Base-by-base conservation (phyloP, 768 basidiomycete genomes). In the Russula earlei region DNA sequence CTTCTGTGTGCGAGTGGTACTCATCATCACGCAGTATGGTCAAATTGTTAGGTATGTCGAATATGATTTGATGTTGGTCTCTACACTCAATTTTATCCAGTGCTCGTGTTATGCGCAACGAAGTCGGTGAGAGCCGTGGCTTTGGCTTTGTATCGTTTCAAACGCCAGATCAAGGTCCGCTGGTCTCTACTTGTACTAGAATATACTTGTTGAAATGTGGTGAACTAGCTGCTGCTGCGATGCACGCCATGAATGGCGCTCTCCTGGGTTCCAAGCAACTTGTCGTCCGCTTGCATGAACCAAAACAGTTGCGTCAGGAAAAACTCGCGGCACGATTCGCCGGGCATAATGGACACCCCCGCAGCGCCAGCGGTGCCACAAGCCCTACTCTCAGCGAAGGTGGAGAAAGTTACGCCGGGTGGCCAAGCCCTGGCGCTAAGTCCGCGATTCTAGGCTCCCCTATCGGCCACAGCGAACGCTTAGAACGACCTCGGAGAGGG, bases 91-190 rank as follows among this genome's bases (percentile, higher is more conserved):
- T 47, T 33, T 5, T 42, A 34, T 20, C n/a, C 52, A 91, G 90
- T 71, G 92, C 92, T 43, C 84, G 91, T 56, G 91, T 94, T 40
- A 93, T 94, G 92, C 81, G 87, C 22, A 90, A 88, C 63, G 91
- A 93, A 65, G 70, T 59, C 56, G 86, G 87, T 33, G 83, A 85
- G 49, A 85, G 86, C 70, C 83, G 88, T 62, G 86, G 91, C 10
- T 95, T 94, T 66, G 92, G 92, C 27, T 95, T 94, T 64, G 92
- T 94, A 41, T 90, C 87, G 2, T 94, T 74, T 70, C 87, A 91
- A 67, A 78, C 81, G 9, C 87, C 91, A 20, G 83, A 86, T 60
- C 85, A 91, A 78, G 90, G 90, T 55, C 14, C n/a, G 14, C 37
- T 20, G 15, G 19, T 17, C 37, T 10, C 27, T 20, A 25, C 11